These are phyloP conservation scores for Picea glauca DNA, from an alignment of 75 land plant genomes.

Conservation along the genomic window DNA sequence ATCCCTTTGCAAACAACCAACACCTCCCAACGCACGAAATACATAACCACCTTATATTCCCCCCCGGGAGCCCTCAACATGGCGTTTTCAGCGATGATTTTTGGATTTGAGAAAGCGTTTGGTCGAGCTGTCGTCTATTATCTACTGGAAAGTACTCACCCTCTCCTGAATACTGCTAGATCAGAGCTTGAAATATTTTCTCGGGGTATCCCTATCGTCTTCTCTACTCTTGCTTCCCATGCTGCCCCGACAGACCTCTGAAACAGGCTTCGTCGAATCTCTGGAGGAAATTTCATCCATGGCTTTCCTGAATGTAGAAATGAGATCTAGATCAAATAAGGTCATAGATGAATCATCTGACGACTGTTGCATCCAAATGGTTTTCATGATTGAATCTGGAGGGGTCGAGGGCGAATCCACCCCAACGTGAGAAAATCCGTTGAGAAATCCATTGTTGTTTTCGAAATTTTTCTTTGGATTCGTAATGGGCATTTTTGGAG, in stretches of 20 bases:
- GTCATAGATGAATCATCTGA: constrained; percentile 13
- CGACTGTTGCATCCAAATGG: constrained; percentile 15
- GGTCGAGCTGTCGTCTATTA: constrained; percentile 11
- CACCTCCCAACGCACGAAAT: no score
- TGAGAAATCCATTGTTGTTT: background rate
- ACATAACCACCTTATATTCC: no score
- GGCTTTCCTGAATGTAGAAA: constrained; percentile 33
- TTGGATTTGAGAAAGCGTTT: background rate
- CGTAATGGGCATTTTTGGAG: background rate
- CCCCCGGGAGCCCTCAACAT: no score
- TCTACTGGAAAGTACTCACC: background rate
- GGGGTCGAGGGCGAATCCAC: background rate
- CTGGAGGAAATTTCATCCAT: constrained; percentile 23
- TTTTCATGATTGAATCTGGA: background rate
- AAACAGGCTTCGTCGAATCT: background rate
- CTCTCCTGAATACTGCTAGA: constrained; percentile 10
- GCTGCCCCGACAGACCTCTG: constrained; percentile 20
- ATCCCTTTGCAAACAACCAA: no score
- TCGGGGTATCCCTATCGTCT: background rate
- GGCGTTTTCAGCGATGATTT: no score
- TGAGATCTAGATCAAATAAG: constrained; percentile 23
- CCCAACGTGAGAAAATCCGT: background rate
- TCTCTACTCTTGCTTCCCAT: constrained; percentile 4
- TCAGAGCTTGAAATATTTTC: background rate
- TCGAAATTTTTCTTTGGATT: background rate